Percentiles rank a stretch among this genome's conserved stretches.
Conservation (phyloP, 2,329 filamentous ascomycete species). For the Ophiostoma quercus region DNA sequence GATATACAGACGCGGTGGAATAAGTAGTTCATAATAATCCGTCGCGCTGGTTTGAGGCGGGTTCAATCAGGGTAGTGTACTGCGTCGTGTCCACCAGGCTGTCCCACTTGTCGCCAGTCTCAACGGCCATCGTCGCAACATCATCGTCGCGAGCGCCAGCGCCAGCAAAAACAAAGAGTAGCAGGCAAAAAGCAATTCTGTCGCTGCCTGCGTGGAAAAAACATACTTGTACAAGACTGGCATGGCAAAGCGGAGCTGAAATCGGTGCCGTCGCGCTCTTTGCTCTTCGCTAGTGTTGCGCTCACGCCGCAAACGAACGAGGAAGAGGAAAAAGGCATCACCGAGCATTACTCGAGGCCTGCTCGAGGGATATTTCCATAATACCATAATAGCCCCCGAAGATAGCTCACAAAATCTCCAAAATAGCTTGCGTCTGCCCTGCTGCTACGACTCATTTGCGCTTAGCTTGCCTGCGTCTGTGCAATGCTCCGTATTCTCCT, state of each 20-base stretch:
- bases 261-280: constrained; percentile 3
- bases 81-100: neutral
- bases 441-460: neutral
- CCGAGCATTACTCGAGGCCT: neutral
- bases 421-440: neutral
- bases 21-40: neutral
- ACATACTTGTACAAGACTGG: neutral
- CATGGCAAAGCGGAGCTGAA: neutral
- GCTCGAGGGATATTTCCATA: neutral
- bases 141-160: neutral
- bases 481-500: constrained; percentile 18
- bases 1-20: neutral
- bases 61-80: neutral
- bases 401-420: neutral
- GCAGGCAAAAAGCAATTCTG: neutral
- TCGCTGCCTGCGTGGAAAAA: neutral
- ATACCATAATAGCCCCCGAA: neutral
- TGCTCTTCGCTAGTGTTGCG: neutral
- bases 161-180: neutral
- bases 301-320: neutral
- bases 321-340: constrained; percentile 2
- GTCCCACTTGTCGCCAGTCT: neutral
- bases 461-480: constrained; percentile 15
- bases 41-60: neutral
- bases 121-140: neutral